Conservation (phyloP, 345 rosid genomes). For the Citrus glauca region DNA sequence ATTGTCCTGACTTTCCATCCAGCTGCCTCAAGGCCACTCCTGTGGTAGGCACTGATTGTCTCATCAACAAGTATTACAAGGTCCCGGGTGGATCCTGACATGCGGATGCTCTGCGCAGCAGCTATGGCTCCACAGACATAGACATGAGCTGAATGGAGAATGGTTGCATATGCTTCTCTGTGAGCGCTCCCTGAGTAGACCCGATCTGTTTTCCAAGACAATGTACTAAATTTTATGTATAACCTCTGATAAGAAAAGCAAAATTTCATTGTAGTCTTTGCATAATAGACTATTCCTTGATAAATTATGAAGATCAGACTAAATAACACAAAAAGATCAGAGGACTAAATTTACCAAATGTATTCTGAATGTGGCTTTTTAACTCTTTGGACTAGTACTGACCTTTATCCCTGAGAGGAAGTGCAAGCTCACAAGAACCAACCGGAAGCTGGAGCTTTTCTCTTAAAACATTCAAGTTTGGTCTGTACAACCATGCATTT, state of each 20-base stretch:
- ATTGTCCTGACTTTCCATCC: slow-evolving; percentile 91
- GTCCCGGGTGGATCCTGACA: slow-evolving; percentile 84
- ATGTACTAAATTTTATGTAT: background rate
- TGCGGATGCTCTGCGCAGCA: slow-evolving; percentile 90
- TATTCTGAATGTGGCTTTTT: background rate
- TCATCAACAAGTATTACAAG: slow-evolving; percentile 88
- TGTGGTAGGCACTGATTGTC: slow-evolving; percentile 66
- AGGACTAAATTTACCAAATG: background rate
- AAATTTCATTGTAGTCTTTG: background rate
- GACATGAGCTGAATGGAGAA: slow-evolving; percentile 86
- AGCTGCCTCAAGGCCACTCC: slow-evolving; percentile 83
- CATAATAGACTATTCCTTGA: background rate
- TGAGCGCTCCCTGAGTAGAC: slow-evolving; percentile 48
- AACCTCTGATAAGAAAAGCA: background rate
- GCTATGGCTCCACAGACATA: slow-evolving; percentile 94
- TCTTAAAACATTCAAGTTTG: slow-evolving; percentile 59
- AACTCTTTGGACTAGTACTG: background rate
- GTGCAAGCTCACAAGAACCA: slow-evolving; percentile 95
- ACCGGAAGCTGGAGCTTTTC: slow-evolving; percentile 74
- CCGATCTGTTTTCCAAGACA: slow-evolving; percentile 36
- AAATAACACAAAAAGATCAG: background rate
- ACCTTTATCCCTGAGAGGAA: slow-evolving; percentile 78
- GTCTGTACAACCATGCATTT: slow-evolving; percentile 68
- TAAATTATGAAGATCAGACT: background rate
- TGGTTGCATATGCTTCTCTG: slow-evolving; percentile 92